Evolutionary conservation across 2,329 filamentous ascomycete species (phyloP), one percentile per base, ranked within the genome.

Genomic region (Botrytis aclada): DNA sequence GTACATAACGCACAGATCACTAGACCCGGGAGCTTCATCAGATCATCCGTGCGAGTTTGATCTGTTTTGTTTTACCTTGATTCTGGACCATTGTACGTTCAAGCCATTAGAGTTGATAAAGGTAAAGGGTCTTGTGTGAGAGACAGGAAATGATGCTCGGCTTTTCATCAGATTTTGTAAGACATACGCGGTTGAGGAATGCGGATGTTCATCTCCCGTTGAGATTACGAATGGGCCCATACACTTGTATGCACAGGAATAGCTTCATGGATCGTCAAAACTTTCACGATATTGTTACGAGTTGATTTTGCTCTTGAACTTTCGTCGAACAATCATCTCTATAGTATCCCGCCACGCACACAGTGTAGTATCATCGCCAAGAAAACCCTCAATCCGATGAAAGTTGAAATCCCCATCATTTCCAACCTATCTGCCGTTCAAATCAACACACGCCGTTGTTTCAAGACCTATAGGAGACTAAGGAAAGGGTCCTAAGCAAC

Each of bases 41-140:
- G 10, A 39, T n/a, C 45, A 66, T 54, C 64, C 34, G 45, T 66
- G 64, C 64, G 45, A 66, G 45, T 66, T 66, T 51, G 64, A 66
- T 32, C 39, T 47, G 64, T n/a, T 32, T 54, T 29, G 37, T 54
- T 39, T 29, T 54, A 54, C 32, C 45, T 16, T 66, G 22, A 39
- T 29, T 65, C 29, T 65, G 16, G 16, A 4, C 45, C 64, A 66
- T 32, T 20, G 32, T 29, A 66, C 3, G 37, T 39, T 47, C 16
- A 66, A 39, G 22, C 32, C 32, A 66, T 39, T 29, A 9, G 37
- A 29, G 37, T n/a, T 9, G n/a, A 39, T 16, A 16, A 39, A 37
- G 12, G 16, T 7, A 16, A n/a, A 25, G 14, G 37, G 8, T 29
- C 20, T 47, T 8, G 22, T 29, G 18, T 29, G 16, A 37, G n/a